Conservation (phyloP, 2,329 filamentous ascomycete species). For the Botrytis aclada region DNA sequence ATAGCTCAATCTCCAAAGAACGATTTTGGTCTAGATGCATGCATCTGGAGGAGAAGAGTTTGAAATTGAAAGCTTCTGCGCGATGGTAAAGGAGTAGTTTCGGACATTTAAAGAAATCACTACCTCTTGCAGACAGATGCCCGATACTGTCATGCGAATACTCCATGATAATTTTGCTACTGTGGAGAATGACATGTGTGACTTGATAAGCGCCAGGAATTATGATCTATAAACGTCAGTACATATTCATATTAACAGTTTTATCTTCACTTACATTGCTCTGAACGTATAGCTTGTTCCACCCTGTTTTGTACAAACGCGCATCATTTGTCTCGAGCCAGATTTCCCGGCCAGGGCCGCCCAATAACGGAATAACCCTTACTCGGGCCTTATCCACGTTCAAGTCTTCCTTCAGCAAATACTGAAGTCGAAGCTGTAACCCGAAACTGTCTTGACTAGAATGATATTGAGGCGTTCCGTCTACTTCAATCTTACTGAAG, state of each 20-base stretch:
- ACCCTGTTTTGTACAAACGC: constrained; percentile 47
- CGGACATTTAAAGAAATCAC: constrained; percentile 54
- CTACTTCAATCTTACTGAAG: constrained; percentile 67
- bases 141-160: constrained; percentile 56
- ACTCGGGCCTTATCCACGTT: constrained; percentile 63
- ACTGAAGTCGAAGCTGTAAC: constrained; percentile 64
- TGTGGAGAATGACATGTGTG: constrained; percentile 65
- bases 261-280: constrained; percentile 43
- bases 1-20: constrained; percentile 69
- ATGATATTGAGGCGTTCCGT: constrained; percentile 66
- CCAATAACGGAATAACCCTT: constrained; percentile 55
- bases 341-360: constrained; percentile 62
- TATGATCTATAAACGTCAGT: constrained; percentile 49
- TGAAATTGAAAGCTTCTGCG: constrained; percentile 64
- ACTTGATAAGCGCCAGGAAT: constrained; percentile 73
- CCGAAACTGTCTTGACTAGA: constrained; percentile 72
- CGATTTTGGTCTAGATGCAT: constrained; percentile 79
- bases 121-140: constrained; percentile 21
- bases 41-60: constrained; percentile 62
- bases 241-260: neutral
- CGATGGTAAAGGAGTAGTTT: constrained; percentile 73
- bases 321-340: constrained; percentile 51
- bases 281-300: constrained; percentile 44
- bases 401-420: constrained; percentile 69
- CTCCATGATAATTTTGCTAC: constrained; percentile 61